Evolutionary conservation across 2,329 filamentous ascomycete species (phyloP), one percentile per base, ranked within the genome.

Genomic region (Talaromyces rugulosus): DNA sequence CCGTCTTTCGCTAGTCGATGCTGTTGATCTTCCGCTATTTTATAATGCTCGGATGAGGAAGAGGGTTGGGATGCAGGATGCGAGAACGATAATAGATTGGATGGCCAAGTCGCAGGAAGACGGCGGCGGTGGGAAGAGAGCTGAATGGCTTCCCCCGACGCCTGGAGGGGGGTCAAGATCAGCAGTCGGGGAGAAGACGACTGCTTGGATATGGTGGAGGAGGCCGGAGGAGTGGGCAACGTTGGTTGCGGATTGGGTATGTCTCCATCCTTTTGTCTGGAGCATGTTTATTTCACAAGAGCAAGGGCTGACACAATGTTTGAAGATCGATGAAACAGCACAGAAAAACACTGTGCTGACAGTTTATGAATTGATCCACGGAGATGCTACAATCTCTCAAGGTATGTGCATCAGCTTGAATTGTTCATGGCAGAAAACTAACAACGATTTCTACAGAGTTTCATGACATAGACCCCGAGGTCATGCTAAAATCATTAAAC

Each of bases 261-360:
- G 68, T 66, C 23, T 36, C 23, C 23, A 6, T 14, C 12, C 28
- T 11, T 51, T 5, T 31, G 5, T 11, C 1, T 23, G 9, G 14
- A n/a, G 23, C 12, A 34, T 36, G 40, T n/a, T 11, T 86, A 12
- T 57, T 60, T 68, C 34, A n/a, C 14, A 30, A 55, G 53, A 64
- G 27, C 7, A 58, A 52, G 11, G 12, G 1, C 36, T 54, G 58
- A 30, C 51, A 7, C 28, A 53, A 59, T 23, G 16, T 56, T 27
- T 31, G 1, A 65, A 80, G 77, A 75, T 92, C 53, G 93, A 98
- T 33, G 86, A 87, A 64, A 96, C 92, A 64, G 95, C 87, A 4
- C 93, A 97, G 81, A 94, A 90, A 80, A 91, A 91, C 28, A 87
- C 85, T 12, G 94, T 99, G 61, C 77, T 99, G 72, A 99, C 95